These are phyloP conservation scores for Papilionanthe hybrid DNA, from an alignment of 116 monocot species.

Conservation along the genomic window DNA sequence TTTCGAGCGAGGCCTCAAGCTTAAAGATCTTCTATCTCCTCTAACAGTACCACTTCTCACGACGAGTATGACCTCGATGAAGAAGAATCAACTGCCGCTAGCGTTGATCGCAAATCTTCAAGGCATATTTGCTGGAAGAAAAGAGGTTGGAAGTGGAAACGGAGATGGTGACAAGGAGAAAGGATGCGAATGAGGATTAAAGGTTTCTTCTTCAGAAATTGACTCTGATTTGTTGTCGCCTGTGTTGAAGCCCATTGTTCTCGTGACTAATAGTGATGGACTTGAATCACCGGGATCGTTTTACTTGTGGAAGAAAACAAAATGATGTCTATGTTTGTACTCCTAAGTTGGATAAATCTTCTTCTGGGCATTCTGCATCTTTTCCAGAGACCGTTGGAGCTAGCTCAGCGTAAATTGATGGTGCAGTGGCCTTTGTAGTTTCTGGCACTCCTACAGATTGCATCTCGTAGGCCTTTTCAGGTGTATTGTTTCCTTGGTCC, in stretches of 20 bases:
- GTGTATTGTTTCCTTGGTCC: constrained; percentile 78
- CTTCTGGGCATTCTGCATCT: constrained; percentile 68
- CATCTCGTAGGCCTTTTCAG: constrained; percentile 92
- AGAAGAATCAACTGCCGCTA: constrained; percentile 21
- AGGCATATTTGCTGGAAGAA: constrained; percentile 26
- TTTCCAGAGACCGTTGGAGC: constrained; percentile 51
- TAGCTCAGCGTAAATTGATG: constrained; percentile 55
- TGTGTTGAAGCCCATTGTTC: constrained; percentile 24
- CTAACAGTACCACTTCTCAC: neutral
- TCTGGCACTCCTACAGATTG: constrained; percentile 92
- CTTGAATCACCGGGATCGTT: constrained; percentile 31
- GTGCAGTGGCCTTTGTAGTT: constrained; percentile 69
- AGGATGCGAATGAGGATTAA: neutral
- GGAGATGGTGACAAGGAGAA: neutral
- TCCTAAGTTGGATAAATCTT: constrained; percentile 63
- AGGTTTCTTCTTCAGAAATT: neutral
- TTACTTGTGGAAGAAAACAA: constrained; percentile 23
- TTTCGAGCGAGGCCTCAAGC: too few species aligned
- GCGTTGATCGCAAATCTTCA: constrained; percentile 40
- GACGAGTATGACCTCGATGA: constrained; percentile 4
- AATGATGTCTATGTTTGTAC: constrained; percentile 42
- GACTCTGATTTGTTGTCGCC: neutral
- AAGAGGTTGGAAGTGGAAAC: neutral
- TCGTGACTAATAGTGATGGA: constrained; percentile 43
- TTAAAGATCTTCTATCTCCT: too few species aligned